Base-by-base conservation (phyloP, 768 basidiomycete species). In the Termitomyces sp. region DNA sequence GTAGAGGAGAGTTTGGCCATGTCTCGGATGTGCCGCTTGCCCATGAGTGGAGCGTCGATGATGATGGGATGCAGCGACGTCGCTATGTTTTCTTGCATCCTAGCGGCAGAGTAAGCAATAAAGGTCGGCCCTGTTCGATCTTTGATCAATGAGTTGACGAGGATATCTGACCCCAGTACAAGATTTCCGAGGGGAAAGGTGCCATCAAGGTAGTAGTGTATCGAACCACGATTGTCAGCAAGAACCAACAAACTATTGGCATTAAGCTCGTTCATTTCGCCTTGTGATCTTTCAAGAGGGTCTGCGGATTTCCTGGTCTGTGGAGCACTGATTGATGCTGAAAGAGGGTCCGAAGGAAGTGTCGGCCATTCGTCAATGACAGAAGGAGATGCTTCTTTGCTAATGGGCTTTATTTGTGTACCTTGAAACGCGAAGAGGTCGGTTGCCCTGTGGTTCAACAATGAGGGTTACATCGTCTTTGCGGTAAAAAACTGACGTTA, bases 361-460 rank as follows among this genome's bases (percentile, higher is more conserved):
- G 81, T 79, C 8, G 92, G 90, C 90, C 92, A 92, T 31, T 73
- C 66, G 21, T 76, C 75, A 52, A 93, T 87, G 38, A 83, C 70
- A 43, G 77, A 71, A n/a, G 90, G 89, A 19, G 81, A 67, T 6
- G 73, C 69, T 23, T 75, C 69, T 62, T 78, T 78, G 42, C 72
- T 69, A 27, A 67, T 67, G 32, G 75, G 60, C 44, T 77, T 81
- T 14, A 80, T 82, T 54, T 85, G 82, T 10, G 83, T 81, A 38
- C 84, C 85, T 71, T 90, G 87, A 66, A 92, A 91, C 40, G 89
- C 86, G 68, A 93, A 93, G 40, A 92, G 71, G 71, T 92, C 87
- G 54, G 85, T 85, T 8, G 87, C 86, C 56, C 91, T 92, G 69
- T 54, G 52, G 44, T 42, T 48, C 14, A 51, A 27, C 45, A 23